A percentile compares a stretch with the other conserved stretches of the same genome.
These are phyloP conservation scores for Sporothrix humicola DNA, from an alignment of 2,329 filamentous ascomycete genomes.

Conservation along the genomic window DNA sequence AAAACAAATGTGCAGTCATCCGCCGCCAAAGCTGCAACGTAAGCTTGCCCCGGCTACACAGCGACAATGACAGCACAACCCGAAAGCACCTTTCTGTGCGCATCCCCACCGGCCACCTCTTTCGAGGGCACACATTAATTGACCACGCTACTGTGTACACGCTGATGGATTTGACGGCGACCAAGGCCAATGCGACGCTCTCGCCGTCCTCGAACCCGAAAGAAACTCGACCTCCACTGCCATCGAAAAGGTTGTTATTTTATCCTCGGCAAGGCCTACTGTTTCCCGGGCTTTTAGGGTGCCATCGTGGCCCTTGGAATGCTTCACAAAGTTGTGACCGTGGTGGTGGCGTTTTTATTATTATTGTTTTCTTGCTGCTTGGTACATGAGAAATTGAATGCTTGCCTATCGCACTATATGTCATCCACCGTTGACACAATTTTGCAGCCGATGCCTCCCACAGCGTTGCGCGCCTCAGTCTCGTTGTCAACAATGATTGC, in stretches of 20 bases:
- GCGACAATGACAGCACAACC: no score
- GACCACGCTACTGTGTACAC: not conserved
- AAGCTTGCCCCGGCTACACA: not conserved
- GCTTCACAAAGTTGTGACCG: not conserved
- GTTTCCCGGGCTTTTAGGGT: not conserved
- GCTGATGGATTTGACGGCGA: constrained; percentile 2
- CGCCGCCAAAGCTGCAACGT: constrained; percentile 12
- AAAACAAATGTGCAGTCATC: not conserved
- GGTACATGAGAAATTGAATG: no score
- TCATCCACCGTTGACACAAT: not conserved
- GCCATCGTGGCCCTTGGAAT: not conserved
- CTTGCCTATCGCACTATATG: not conserved
- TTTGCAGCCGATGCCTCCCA: constrained; percentile 10
- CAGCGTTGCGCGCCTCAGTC: constrained; percentile 2
- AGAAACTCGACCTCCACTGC: not conserved
- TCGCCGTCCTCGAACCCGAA: not conserved
- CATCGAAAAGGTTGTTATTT: not conserved
- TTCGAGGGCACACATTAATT: no score
- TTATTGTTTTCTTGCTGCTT: no score
- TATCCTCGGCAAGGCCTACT: not conserved
- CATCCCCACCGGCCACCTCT: no score
- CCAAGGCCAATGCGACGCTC: not conserved
- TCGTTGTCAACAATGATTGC: not conserved
- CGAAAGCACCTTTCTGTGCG: no score
- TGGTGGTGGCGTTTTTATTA: not conserved